Conservation (phyloP, 139 green algal species). For the Chlamydomonas sphaeroides region DNA sequence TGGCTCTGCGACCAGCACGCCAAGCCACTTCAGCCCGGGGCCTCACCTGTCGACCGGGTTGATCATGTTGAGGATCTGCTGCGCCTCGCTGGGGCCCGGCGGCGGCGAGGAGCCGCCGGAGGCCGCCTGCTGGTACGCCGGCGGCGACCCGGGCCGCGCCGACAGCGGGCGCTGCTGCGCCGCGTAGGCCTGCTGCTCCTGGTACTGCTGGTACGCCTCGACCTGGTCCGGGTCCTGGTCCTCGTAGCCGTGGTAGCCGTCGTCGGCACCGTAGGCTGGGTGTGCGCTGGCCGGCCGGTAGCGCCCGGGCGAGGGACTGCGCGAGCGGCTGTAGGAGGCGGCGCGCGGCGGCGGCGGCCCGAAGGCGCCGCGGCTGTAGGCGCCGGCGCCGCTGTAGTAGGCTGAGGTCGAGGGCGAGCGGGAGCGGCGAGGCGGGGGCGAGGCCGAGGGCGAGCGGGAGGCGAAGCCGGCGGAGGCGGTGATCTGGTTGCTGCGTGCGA, state of each 20-base stretch:
- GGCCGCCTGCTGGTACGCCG: too few species aligned
- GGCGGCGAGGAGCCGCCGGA: neutral
- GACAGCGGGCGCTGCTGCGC: slow-evolving; percentile 9
- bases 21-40: too few species aligned
- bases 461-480: neutral
- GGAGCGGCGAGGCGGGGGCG: neutral
- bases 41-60: slow-evolving; percentile 28
- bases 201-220: neutral
- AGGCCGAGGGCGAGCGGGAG: neutral
- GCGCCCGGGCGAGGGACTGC: neutral
- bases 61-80: slow-evolving; percentile 23
- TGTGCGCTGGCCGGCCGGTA: slow-evolving; percentile 9
- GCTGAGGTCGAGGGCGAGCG: slow-evolving; percentile 30
- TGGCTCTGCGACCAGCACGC: too few species aligned
- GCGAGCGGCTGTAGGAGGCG: slow-evolving; percentile 1
- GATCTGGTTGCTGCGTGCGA: slow-evolving; percentile 35
- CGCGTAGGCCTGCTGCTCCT: neutral
- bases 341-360: too few species aligned
- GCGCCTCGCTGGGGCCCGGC: neutral
- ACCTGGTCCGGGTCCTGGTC: too few species aligned
- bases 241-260: neutral
- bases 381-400: neutral
- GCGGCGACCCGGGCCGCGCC: neutral
- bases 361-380: neutral
- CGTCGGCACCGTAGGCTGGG: neutral